Evolutionary conservation across 306 rosid genomes (phyloP).

Genomic region (Rubus idaeus): DNA sequence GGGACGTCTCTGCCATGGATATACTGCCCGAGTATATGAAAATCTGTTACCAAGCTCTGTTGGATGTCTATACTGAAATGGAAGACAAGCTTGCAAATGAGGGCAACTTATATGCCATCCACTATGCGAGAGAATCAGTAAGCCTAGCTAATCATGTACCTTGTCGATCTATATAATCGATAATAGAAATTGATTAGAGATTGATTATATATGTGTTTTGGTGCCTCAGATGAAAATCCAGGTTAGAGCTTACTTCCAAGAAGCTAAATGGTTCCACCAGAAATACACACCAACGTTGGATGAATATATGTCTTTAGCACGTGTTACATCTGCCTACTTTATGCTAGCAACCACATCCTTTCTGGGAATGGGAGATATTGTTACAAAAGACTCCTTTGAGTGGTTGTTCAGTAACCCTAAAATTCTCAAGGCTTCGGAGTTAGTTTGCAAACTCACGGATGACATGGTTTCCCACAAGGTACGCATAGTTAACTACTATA

Average conservation of each 20-base stretch:
- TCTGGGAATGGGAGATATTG: slow-evolving; percentile 17
- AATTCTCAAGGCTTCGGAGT: slow-evolving; percentile 4
- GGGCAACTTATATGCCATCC: neutral
- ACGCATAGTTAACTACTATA: neutral
- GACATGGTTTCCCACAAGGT: slow-evolving; percentile 21
- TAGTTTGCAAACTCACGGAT: neutral
- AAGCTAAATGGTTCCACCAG: slow-evolving; percentile 42
- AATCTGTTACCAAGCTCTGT: neutral
- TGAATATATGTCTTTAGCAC: slow-evolving; percentile 27
- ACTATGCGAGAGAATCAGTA: neutral
- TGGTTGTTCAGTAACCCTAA: slow-evolving; percentile 6
- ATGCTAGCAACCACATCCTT: neutral
- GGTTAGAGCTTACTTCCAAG: slow-evolving; percentile 27
- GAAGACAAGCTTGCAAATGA: neutral
- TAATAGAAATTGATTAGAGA: too few species aligned
- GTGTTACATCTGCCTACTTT: neutral
- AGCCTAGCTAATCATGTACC: too few species aligned
- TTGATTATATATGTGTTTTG: too few species aligned
- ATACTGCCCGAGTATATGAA: neutral
- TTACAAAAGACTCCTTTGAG: slow-evolving; percentile 17
- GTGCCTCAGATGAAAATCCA: slow-evolving; percentile 27
- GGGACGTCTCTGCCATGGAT: neutral
- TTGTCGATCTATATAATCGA: too few species aligned
- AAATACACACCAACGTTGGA: slow-evolving; percentile 33
- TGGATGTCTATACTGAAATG: neutral